Base-by-base conservation (phyloP, 2,329 filamentous ascomycete genomes). In the Penicillium paneum region DNA sequence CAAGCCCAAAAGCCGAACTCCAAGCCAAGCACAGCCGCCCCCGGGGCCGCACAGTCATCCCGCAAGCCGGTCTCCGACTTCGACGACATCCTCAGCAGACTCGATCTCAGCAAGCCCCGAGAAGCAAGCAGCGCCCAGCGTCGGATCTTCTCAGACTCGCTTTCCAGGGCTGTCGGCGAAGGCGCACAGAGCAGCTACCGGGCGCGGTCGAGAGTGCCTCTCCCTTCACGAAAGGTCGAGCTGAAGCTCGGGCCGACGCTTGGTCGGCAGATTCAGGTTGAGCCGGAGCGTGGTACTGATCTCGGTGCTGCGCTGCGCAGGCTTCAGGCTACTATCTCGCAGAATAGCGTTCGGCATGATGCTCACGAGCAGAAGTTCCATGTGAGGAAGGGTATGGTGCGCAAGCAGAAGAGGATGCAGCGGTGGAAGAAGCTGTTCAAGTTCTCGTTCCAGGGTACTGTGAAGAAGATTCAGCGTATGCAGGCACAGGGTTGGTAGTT, bases 341-440 rank as follows among this genome's bases (percentile, higher is more conserved):
- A 59, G 38, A 78, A 78, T 55, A 62, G 62, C 35, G 63, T 78
- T 15, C 66, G 60, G 58, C 26, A 55, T 24, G 65, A 75, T 59
- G 54, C 62, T 38, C 50, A 53, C 34, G 52, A 52, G 7, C 76
- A 79, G 63, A 70, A 66, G 59, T 76, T 67, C 52, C 74, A 79
- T 65, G 65, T 76, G 26, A 60, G 76, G 26, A 70, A 69, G 54
- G 76, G 76, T 35, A 71, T 74, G 70, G 52, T 65, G 63, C 68
- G 60, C 47, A 79, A 78, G 72, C 62, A 73, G 51, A 35, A 71
- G 57, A 66, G 67, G 52, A 69, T 67, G 51, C 45, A 62, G 52
- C 63, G 76, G 54, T 79, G 76, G 76, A 71, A 74, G 63, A 72
- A 66, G 54, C 54, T 77, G 64, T 79, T 79, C 57, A 74, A 71